Percentiles rank a stretch among this genome's conserved stretches.
phyloP scores from a whole-genome alignment of 495 filamentous ascomycete species.

The Xylaria bambusicola region DNA sequence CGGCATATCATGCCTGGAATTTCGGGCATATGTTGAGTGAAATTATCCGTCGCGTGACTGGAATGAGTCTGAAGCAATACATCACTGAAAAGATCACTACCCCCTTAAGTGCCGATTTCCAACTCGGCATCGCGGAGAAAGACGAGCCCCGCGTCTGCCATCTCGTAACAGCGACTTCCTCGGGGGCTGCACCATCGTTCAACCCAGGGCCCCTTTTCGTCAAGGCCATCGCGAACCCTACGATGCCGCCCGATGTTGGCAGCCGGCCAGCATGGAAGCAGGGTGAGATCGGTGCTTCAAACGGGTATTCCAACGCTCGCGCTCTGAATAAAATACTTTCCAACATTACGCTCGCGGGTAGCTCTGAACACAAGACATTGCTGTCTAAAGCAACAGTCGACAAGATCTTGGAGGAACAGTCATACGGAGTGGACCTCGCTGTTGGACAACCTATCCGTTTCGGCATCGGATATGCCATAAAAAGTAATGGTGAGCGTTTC shows the following conservation, averaged over 20 bases:
- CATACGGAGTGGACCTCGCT: slow-evolving; percentile 38
- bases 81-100: slow-evolving; percentile 42
- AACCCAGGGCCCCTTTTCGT: slow-evolving; percentile 9
- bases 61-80: slow-evolving; percentile 39
- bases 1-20: slow-evolving; percentile 42
- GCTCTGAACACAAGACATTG: slow-evolving; percentile 3
- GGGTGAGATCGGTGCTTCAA: slow-evolving; percentile 16
- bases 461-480: slow-evolving; percentile 42
- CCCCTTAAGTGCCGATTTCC: slow-evolving; percentile 45
- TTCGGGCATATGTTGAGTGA: slow-evolving; percentile 47
- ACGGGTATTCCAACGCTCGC: slow-evolving; percentile 18
- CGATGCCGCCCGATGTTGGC: slow-evolving; percentile 6
- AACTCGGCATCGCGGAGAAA: slow-evolving; percentile 37
- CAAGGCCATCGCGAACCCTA: slow-evolving; percentile 12
- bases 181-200: background rate
- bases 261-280: slow-evolving; percentile 13
- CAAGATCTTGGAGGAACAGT: slow-evolving; percentile 42
- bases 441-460: slow-evolving; percentile 30
- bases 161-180: slow-evolving; percentile 22
- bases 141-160: slow-evolving; percentile 37
- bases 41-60: slow-evolving; percentile 40
- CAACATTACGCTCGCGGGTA: slow-evolving; percentile 16
- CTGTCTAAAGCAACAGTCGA: slow-evolving; percentile 38
- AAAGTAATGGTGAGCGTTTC: slow-evolving; percentile 18
- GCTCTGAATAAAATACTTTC: slow-evolving; percentile 19